Evolutionary conservation across 352 stramenopile genomes (phyloP).

Genomic region (Phytophthora gonapodyides): DNA sequence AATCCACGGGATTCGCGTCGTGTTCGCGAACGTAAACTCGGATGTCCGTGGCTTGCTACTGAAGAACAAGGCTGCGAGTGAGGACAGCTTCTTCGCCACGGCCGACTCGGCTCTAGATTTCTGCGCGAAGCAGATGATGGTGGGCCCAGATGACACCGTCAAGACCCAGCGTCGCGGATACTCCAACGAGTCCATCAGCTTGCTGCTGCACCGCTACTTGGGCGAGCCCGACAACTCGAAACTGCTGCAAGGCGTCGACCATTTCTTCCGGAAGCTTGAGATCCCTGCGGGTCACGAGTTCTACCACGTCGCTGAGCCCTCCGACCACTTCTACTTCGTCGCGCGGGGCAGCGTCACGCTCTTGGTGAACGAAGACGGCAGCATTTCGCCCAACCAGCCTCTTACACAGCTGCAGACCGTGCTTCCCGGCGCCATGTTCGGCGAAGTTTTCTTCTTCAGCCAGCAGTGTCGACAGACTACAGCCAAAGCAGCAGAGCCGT

Average conservation of each 20-base stretch:
- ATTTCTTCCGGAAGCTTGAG: constrained; percentile 53
- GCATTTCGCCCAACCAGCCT: constrained; percentile 38
- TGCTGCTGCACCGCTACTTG: constrained; percentile 79
- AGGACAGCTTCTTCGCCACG: constrained; percentile 56
- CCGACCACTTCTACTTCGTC: constrained; percentile 72
- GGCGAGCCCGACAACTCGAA: constrained; percentile 62
- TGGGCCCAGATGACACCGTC: constrained; percentile 16
- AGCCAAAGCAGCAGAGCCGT: constrained; percentile 43
- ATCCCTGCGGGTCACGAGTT: constrained; percentile 60
- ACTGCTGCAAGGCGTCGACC: constrained; percentile 60
- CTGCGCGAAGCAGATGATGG: constrained; percentile 63
- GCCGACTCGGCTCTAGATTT: constrained; percentile 68
- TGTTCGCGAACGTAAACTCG: constrained; percentile 61
- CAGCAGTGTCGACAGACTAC: constrained; percentile 56
- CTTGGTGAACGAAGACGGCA: constrained; percentile 74
- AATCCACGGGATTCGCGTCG: constrained; percentile 54
- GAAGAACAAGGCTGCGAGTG: constrained; percentile 68
- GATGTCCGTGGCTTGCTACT: constrained; percentile 59
- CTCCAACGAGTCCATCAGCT: constrained; percentile 49
- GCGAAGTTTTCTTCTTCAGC: constrained; percentile 81
- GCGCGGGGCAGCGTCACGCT: constrained; percentile 64
- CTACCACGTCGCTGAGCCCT: constrained; percentile 58
- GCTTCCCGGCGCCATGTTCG: constrained; percentile 74
- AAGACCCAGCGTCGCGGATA: constrained; percentile 22
- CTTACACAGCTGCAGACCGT: constrained; percentile 63